Percentiles rank a stretch among this genome's conserved stretches.
These are phyloP conservation scores for Fusarium sp. DNA, from an alignment of 2,329 filamentous ascomycete species.

Conservation along the genomic window DNA sequence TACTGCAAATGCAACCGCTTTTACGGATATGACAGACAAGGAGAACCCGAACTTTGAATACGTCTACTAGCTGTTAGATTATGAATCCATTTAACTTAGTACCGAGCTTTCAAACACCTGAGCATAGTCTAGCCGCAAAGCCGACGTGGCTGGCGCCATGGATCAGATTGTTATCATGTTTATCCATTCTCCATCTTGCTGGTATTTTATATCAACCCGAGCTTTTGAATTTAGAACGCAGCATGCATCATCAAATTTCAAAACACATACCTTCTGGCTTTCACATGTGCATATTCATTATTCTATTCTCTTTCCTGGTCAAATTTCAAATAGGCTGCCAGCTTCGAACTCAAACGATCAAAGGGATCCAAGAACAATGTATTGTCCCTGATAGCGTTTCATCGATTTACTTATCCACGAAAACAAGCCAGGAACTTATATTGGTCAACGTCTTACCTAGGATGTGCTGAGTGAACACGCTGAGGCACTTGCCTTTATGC, in stretches of 20 bases:
- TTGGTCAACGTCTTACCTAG: background rate
- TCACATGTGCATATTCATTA: background rate
- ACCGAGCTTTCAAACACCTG: background rate
- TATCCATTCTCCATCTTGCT: background rate
- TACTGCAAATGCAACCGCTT: slow-evolving; percentile 54
- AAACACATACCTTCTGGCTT: background rate
- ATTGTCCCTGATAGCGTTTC: background rate
- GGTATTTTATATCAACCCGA: background rate
- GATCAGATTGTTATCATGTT: background rate
- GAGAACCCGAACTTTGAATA: slow-evolving; percentile 59
- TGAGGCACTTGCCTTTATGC: no score
- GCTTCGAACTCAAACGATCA: background rate
- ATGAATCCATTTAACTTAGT: background rate
- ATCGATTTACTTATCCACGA: background rate
- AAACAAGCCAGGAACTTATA: background rate
- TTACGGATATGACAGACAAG: slow-evolving; percentile 57
- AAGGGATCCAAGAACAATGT: background rate
- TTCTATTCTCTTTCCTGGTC: background rate
- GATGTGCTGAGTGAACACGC: background rate
- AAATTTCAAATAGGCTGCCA: background rate
- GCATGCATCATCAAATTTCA: background rate
- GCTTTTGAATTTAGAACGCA: background rate
- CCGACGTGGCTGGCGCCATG: background rate
- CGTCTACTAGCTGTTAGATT: slow-evolving; percentile 49
- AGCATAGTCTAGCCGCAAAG: background rate